phyloP scores from a whole-genome alignment of 768 basidiomycete species.

The Leccinum fibrillosum region DNA sequence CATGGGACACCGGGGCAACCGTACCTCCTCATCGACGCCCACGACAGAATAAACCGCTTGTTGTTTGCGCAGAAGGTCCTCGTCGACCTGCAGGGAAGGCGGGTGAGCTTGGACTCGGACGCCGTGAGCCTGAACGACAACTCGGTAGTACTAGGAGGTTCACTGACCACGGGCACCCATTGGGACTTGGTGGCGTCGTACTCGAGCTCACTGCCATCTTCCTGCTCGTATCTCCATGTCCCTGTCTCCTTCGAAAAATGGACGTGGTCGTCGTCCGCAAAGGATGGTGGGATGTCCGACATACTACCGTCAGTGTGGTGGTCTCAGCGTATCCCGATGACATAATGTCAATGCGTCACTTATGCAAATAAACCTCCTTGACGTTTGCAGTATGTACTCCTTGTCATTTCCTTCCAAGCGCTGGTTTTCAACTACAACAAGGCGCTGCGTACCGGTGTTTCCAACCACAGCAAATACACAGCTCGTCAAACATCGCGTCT shows the following conservation, averaged over 20 bases:
- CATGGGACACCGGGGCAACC: conserved; percentile 27
- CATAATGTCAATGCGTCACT: background rate
- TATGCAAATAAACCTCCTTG: too few species aligned
- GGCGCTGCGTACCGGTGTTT: conserved; percentile 17
- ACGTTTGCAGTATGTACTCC: background rate
- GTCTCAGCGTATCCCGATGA: background rate
- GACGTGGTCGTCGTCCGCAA: conserved; percentile 77
- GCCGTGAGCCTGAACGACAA: background rate
- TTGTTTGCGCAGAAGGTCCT: conserved; percentile 82
- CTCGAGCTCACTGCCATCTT: conserved; percentile 88
- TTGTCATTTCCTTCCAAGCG: conserved; percentile 14
- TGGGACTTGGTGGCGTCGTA: conserved; percentile 71
- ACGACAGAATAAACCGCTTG: conserved; percentile 92
- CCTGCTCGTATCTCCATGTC: conserved; percentile 88
- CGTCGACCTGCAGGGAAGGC: conserved; percentile 63
- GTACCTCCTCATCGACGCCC: conserved; percentile 92
- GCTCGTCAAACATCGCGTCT: conserved; percentile 32
- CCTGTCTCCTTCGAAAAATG: conserved; percentile 72
- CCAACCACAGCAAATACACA: conserved; percentile 7
- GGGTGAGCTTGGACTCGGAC: conserved; percentile 1
- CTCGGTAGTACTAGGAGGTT: background rate
- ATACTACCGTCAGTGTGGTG: too few species aligned
- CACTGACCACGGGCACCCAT: conserved; percentile 84
- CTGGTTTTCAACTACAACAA: conserved; percentile 16
- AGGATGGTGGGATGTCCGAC: conserved; percentile 30